Evolutionary conservation across 805 yeast species (phyloP), one percentile per base, ranked within the genome.

Genomic region (Ogataea methanolica): DNA sequence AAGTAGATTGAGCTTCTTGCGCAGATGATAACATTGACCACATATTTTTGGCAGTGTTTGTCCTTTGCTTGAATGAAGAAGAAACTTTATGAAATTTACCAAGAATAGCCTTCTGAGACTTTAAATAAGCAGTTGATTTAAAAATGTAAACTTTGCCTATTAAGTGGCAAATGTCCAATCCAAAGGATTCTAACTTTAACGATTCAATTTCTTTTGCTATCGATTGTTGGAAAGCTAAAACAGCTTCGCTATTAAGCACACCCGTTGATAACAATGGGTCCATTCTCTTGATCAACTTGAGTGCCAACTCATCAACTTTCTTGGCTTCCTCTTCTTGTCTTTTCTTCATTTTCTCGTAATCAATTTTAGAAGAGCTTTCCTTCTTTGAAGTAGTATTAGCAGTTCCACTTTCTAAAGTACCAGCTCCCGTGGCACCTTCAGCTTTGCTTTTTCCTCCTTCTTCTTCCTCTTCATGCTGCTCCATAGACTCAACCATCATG

Each of bases 151-250:
- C 78, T 44, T 78, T 74, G 22, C 94, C 95, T 46, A 87, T 77
- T 0, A 88, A 76, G 56, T 87, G 94, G 42, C 88, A 73, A 34
- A 87, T 85, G 59, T 87, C 90, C 33, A 85, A 66, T n/a, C 95
- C 95, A 66, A 87, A 87, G 21, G 92, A 85, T 64, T 87, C 94
- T 80, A 84, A 78, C 57, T 85, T 86, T 53, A 87, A 71, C 29
- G 82, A 72, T 61, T 91, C 94, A 15, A 96, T 96, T 65, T 94
- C 98, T 58, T 83, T 81, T 51, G 74, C 75, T 55, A 87, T 75
- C 62, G 86, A 84, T 47, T 73, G 74, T 50, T 75, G 69, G 64
- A 89, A 92, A 21, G 74, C 66, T 35, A 69, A 68, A 51, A 77
- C 73, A 11, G 64, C 71, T 36, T 70, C 66, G 70, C 70, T 70